These are phyloP conservation scores for Trichomonascaceae sp. DNA, from an alignment of 1,139 yeast genomes.

Conservation along the genomic window DNA sequence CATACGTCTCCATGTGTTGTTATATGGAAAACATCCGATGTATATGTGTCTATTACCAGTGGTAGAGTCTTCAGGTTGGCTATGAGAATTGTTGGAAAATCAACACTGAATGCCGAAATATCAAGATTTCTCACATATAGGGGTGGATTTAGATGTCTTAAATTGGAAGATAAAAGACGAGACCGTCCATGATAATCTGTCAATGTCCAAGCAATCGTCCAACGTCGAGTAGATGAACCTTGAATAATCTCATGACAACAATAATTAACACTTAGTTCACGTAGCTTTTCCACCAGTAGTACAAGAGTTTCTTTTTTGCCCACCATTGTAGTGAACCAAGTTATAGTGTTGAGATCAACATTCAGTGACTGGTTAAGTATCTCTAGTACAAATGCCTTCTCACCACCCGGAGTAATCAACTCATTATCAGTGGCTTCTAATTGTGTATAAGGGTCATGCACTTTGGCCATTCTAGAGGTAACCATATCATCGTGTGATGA, in stretches of 20 bases:
- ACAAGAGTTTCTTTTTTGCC: conserved; percentile 33
- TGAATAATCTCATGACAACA: conserved; percentile 29
- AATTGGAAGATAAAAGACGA: conserved; percentile 5
- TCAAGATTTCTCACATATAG: conserved; percentile 7
- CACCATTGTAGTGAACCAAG: conserved; percentile 38
- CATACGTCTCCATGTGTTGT: conserved; percentile 28
- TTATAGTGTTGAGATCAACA: conserved; percentile 11
- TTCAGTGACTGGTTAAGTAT: conserved; percentile 32
- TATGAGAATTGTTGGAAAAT: neutral
- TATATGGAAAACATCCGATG: neutral
- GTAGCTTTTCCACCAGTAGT: conserved; percentile 22
- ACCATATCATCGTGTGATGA: conserved; percentile 30
- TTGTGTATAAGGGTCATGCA: conserved; percentile 15
- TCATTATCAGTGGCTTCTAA: conserved; percentile 31
- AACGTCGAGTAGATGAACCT: conserved; percentile 34
- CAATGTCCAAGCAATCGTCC: conserved; percentile 41
- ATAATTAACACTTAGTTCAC: conserved; percentile 25
- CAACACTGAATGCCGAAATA: neutral
- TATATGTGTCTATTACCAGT: neutral
- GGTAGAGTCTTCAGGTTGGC: neutral
- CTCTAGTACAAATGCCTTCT: conserved; percentile 32
- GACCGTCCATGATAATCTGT: conserved; percentile 12
- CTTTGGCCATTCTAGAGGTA: conserved; percentile 16
- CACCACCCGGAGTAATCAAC: conserved; percentile 40
- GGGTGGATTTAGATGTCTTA: conserved; percentile 14